Evolutionary conservation across 768 basidiomycete genomes (phyloP), one percentile per base, ranked within the genome.

Genomic region (Clitopilus passeckerianus): DNA sequence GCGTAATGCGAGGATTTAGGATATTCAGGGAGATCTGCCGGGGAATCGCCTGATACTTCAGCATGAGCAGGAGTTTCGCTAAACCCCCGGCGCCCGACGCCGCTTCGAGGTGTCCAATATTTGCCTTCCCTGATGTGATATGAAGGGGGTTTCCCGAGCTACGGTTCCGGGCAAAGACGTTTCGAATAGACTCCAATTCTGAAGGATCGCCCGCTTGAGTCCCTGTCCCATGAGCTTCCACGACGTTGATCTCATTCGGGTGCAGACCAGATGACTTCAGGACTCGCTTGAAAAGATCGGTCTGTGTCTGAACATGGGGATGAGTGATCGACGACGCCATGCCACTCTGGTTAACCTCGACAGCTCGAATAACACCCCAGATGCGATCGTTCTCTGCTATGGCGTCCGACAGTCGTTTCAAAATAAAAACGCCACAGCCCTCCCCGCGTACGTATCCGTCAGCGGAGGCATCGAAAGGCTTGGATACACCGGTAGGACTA

Each of bases 151-250:
- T 83, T 59, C 71, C 67, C 12, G 65, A 57, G 1, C 71, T 66
- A 46, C 82, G 80, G 50, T 72, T 69, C 34, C 61, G 61, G 2
- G 78, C 74, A 58, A 91, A 80, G 27, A 86, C 80, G 15, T 68
- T 73, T 34, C 86, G 78, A 59, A 91, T 80, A 53, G 85, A 84
- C 59, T 82, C 80, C 35, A 90, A 65, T 66, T 91, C 90, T 63
- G 73, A 78, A 1, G 82, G 79, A 68, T 91, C 89, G 7, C 90
- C 90, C 1, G 84, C 85, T 64, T 86, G 85, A 0, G 89, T 85
- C 0, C 85, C 90, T 1, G 89, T 87, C 1, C 87, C 89, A 67
- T 91, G 90, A 2, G 87, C 87, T 67, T 92, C 90, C 20, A 87
- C 77, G 22, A 89, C 80, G 60, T 79, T 83, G 56, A 92, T 72